phyloP scores from a whole-genome alignment of 768 basidiomycete genomes.

The Mycena indigotica region DNA sequence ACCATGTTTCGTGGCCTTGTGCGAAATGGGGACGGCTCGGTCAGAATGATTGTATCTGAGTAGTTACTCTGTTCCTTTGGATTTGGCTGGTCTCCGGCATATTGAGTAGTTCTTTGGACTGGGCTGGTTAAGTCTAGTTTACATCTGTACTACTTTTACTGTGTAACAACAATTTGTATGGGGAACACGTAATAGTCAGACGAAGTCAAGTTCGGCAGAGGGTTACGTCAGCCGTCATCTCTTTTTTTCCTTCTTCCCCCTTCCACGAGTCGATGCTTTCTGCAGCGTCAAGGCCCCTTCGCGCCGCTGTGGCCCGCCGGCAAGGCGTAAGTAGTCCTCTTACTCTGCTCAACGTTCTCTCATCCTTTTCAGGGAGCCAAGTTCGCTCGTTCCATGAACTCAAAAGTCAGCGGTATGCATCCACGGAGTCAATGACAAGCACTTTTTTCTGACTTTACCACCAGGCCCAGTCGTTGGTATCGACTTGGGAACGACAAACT shows the following conservation, averaged over 20 bases:
- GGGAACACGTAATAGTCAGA: too few relatives aligned
- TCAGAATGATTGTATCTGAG: conserved; percentile 35
- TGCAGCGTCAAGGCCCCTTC: conserved; percentile 60
- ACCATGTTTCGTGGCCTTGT: conserved; percentile 52
- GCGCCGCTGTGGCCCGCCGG: conserved; percentile 57
- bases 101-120: too few relatives aligned
- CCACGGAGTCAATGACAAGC: conserved; percentile 17
- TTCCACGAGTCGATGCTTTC: too few relatives aligned
- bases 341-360: conserved; percentile 2
- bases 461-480: conserved; percentile 95
- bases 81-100: too few relatives aligned
- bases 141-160: too few relatives aligned
- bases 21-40: conserved; percentile 39
- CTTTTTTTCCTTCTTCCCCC: conserved; percentile 49
- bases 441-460: conserved; percentile 34
- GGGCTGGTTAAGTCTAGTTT: too few relatives aligned
- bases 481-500: conserved; percentile 93
- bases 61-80: not conserved
- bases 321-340: conserved; percentile 54
- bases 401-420: conserved; percentile 88
- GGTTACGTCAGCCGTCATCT: conserved; percentile 36
- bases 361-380: conserved; percentile 56
- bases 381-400: conserved; percentile 93
- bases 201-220: not conserved
- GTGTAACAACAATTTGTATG: too few relatives aligned